Conservation (phyloP, 192 early-diverging fungal species). For the Coemansia sp. region DNA sequence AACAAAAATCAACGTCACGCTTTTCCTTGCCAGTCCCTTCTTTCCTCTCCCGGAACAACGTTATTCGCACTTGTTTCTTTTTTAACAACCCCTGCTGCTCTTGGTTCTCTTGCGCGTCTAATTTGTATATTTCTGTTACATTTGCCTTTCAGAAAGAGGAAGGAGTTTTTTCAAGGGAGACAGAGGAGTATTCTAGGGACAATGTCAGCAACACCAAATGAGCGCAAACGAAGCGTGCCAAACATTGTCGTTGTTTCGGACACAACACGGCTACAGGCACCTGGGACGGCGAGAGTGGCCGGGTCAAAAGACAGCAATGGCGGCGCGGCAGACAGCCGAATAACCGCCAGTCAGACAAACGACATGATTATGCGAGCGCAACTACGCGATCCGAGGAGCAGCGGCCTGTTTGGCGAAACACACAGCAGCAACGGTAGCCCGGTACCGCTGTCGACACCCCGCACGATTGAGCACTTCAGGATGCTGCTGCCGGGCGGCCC, state of each 20-base stretch:
- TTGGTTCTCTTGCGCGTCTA: background rate
- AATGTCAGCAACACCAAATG: conserved; percentile 6
- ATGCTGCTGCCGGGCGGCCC: conserved; percentile 3
- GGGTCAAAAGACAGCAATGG: background rate
- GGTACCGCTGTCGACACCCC: conserved; percentile 31
- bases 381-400: conserved; percentile 5
- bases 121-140: too few species aligned
- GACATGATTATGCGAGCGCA: conserved; percentile 28
- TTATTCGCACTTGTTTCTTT: background rate
- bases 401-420: background rate
- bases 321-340: conserved; percentile 5
- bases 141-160: too few species aligned
- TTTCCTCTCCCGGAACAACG: background rate
- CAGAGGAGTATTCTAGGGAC: background rate
- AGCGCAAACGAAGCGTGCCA: conserved; percentile 3
- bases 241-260: conserved; percentile 4
- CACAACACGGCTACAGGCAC: background rate
- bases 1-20: background rate
- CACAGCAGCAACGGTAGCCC: conserved; percentile 12
- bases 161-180: too few species aligned
- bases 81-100: background rate
- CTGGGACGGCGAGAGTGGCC: background rate
- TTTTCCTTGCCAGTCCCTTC: background rate
- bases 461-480: conserved; percentile 33
- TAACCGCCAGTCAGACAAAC: conserved; percentile 13